A percentile compares a stretch with the other conserved stretches of the same genome.
Evolutionary conservation across 306 rosid genomes (phyloP).

Genomic region (Arachis stenosperma): DNA sequence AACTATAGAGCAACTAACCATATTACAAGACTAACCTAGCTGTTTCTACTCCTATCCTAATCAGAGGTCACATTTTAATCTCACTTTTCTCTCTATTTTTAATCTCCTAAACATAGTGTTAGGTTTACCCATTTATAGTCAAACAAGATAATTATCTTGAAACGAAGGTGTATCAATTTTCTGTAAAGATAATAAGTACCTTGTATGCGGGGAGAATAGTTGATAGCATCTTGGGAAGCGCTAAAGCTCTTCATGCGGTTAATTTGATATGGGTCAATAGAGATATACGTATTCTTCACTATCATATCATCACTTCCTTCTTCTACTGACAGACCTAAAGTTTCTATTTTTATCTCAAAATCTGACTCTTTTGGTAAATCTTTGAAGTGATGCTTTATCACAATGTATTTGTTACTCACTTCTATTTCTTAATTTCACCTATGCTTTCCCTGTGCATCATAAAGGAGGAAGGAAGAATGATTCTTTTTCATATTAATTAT

Average conservation of each 20-base stretch:
- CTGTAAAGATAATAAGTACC: constrained; percentile 28
- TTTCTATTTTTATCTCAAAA: constrained; percentile 54
- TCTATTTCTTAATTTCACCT: constrained; percentile 44
- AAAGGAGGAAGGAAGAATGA: too few species aligned
- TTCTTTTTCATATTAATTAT: too few species aligned
- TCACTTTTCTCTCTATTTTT: too few species aligned
- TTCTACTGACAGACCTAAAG: constrained; percentile 35
- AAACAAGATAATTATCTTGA: too few species aligned
- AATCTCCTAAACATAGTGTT: too few species aligned
- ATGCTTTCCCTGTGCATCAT: too few species aligned
- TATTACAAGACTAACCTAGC: too few species aligned
- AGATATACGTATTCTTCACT: constrained; percentile 60
- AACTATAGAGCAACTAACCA: too few species aligned
- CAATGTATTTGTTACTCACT: constrained; percentile 55
- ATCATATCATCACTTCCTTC: constrained; percentile 52
- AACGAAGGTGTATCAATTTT: too few species aligned
- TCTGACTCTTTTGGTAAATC: constrained; percentile 58
- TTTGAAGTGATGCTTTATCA: constrained; percentile 44
- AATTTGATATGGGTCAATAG: constrained; percentile 68
- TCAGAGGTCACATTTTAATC: too few species aligned
- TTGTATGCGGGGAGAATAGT: constrained; percentile 44
- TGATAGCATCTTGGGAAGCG: constrained; percentile 46
- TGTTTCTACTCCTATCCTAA: too few species aligned
- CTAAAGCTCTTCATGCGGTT: constrained; percentile 64
- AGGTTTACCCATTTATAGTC: too few species aligned